Evolutionary conservation across 208 protist genomes (phyloP), one percentile per base, ranked within the genome.

Genomic region (Trichomonas gallinae): DNA sequence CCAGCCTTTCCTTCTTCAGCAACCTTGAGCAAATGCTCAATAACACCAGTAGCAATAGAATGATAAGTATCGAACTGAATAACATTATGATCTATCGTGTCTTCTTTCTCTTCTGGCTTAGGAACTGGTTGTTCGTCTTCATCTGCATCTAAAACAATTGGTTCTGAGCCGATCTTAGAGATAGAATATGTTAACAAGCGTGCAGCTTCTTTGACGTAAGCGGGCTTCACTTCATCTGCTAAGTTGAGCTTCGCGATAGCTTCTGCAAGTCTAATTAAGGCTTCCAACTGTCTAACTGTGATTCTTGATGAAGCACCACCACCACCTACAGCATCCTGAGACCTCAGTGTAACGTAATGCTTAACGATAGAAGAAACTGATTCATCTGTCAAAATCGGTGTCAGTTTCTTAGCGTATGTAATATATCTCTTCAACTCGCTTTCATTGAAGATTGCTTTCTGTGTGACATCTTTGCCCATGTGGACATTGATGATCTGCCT

Each of bases 201-300:
- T 8, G 96, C n/a, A n/a, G 98, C 98, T 97, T 99, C 98, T 0
- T 97, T n/a, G 6, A 99, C 98, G 96, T 99, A 97, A 34, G 42
- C 46, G 6, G 44, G 40, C 49, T 89, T 46, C 21, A 99, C 98
- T 89, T 98, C 97, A 34, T 99, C 97, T 63, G 98, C 98, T 34
- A 99, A 97, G 97, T 99, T 98, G 2, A 99, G 83, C 97, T 99
- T 99, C 23, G 99, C 99, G 17, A 98, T 98, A 0, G 99, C 99
- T 98, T 99, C 99, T 38, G 98, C 98, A 11, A 99, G 98, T 96
- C 99, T 98, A 63, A 99, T 99, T 89, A 99, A 98, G 72, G 99
- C 99, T 98, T 99, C 99, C n/a, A 99, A 98, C 97, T 99, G 98
- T 96, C 99, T 98, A 31, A 99, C 99, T 31, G 99, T 99, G 42